These are phyloP conservation scores for Penicillium longicatenatum DNA, from an alignment of 495 filamentous ascomycete genomes.

Conservation along the genomic window DNA sequence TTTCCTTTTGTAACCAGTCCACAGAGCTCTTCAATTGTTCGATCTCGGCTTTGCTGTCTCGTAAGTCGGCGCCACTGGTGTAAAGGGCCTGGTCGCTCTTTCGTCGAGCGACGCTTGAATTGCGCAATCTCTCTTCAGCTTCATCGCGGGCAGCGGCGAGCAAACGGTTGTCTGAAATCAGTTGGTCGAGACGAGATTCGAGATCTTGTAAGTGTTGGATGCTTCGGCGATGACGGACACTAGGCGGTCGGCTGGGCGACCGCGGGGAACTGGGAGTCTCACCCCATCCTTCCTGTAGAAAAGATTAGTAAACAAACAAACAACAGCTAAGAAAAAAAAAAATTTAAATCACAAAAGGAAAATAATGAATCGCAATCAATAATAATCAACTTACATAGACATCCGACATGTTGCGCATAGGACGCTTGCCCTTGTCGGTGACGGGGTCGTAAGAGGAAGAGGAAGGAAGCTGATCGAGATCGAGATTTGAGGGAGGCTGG, in stretches of 20 bases:
- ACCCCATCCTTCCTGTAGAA: conserved; percentile 83
- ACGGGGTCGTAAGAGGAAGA: conserved; percentile 71
- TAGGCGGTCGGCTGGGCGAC: conserved; percentile 94
- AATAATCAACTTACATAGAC: conserved; percentile 75
- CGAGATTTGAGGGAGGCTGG: conserved; percentile 34
- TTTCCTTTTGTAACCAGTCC: conserved; percentile 76
- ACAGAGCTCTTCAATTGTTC: conserved; percentile 75
- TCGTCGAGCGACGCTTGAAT: conserved; percentile 57
- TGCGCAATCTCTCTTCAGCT: conserved; percentile 62
- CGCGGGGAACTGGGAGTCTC: conserved; percentile 87
- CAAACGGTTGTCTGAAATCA: conserved; percentile 77
- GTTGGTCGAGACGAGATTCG: conserved; percentile 71
- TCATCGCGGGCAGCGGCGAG: conserved; percentile 71
- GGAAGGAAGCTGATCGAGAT: conserved; percentile 53
- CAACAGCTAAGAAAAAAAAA: conserved; percentile 18
- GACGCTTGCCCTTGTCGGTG: conserved; percentile 84
- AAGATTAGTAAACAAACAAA: conserved; percentile 32
- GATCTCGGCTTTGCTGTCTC: conserved; percentile 73
- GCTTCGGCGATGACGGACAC: conserved; percentile 92
- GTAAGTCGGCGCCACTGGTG: conserved; percentile 55
- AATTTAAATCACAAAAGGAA: conserved; percentile 19
- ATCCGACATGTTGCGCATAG: conserved; percentile 83
- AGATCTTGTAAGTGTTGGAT: conserved; percentile 90
- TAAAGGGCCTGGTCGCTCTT: conserved; percentile 58
- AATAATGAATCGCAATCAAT: conserved; percentile 16